Evolutionary conservation across 176 grass and related monocot species (phyloP), one percentile per base, ranked within the genome.

Genomic region (Sorghum bicolor): DNA sequence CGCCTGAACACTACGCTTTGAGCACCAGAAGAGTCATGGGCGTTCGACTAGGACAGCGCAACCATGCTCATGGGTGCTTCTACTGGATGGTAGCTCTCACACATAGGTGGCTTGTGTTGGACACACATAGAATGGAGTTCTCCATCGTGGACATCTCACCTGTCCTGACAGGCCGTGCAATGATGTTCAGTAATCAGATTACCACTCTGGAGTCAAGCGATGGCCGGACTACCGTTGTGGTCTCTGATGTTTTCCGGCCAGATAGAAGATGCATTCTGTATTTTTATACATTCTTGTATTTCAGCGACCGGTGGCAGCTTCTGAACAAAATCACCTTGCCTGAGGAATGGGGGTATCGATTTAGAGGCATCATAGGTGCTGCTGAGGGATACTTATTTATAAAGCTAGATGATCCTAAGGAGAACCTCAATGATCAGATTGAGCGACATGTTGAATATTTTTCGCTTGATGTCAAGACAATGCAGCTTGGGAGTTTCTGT

Each of bases 111-210:
- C 87, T 89, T 10, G 77, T 89, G 64, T 72, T 89, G 77, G 82
- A 89, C 50, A 76, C 87, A 0, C 39, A 4, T 24, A 69, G 32
- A 52, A 89, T 85, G 82, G 77, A 85, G 14, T 89, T 89, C 82
- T 85, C 24, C 39, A 80, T 85, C 29, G 5, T 70, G 3, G 87
- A 89, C 78, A 81, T 89, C 7, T 81, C 82, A 0, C 87, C 77
- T 0, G 71, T 89, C 71, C 70, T 89, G 52, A 39, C 64, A 33
- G 87, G 87, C n/a, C 64, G 82, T 3, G 24, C 71, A 0, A 70
- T 89, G 87, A 85, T 89, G 64, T 89, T 89, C 63, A 85, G 87
- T 38, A 89, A 89, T 70, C 87, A 85, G 71, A 89, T 89, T 10
- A 85, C 71, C 31, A 89, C 87, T 41, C 52, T 89, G 8, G 87